phyloP scores from a whole-genome alignment of 257 asterid genomes.

The Petunia axillaris region DNA sequence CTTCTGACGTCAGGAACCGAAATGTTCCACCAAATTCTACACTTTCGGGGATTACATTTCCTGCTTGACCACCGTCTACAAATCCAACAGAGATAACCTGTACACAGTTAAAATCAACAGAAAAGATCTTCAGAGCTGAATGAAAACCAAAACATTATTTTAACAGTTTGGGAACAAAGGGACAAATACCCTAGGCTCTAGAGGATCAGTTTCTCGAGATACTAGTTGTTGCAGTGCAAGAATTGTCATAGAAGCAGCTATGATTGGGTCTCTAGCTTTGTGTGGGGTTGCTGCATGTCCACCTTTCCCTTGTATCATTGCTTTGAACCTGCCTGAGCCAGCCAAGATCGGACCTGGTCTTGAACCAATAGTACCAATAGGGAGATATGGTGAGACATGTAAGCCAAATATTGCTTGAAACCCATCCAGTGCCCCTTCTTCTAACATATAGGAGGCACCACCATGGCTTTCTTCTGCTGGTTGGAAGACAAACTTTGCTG shows the following conservation, averaged over 20 bases:
- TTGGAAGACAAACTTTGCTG: slow-evolving; percentile 88
- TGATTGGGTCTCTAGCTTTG: slow-evolving; percentile 61
- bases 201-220: slow-evolving; percentile 87
- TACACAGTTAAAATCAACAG: neutral
- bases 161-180: neutral
- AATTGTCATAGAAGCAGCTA: slow-evolving; percentile 67
- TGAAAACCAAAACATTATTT: neutral
- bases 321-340: slow-evolving; percentile 70
- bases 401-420: slow-evolving; percentile 64
- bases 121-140: neutral
- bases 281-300: slow-evolving; percentile 90
- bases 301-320: slow-evolving; percentile 64
- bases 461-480: slow-evolving; percentile 88
- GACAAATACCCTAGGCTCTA: slow-evolving; percentile 61
- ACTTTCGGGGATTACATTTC: slow-evolving; percentile 69
- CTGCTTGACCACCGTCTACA: slow-evolving; percentile 68
- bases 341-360: slow-evolving; percentile 78
- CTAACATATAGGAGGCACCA: slow-evolving; percentile 68
- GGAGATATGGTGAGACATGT: slow-evolving; percentile 58
- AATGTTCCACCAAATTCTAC: slow-evolving; percentile 87
- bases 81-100: slow-evolving; percentile 79
- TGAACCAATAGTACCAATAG: slow-evolving; percentile 55
- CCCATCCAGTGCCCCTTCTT: slow-evolving; percentile 72
- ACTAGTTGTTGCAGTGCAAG: slow-evolving; percentile 79
- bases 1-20: slow-evolving; percentile 61